Base-by-base conservation (phyloP, 208 protist species). In the Leishmania martiniquensis region DNA sequence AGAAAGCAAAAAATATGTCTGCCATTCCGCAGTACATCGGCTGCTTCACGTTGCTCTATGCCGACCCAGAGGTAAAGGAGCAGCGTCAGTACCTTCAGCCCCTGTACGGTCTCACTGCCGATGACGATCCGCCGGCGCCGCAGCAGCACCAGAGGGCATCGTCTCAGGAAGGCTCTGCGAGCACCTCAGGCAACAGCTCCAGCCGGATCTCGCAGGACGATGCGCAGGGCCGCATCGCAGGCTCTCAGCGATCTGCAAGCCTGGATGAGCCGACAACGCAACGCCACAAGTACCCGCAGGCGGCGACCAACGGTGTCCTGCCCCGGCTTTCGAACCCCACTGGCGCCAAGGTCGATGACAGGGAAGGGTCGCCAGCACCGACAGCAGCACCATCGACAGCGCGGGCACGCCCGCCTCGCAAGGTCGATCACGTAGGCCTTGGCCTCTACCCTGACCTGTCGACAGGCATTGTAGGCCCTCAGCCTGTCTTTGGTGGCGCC, bases 401-500 rank as follows among this genome's bases (percentile, higher is more conserved):
- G 15, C 20, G 22, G 2, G n/a, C 51, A 2, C 73, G 79, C 42
- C 72, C 79, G 15, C 73, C 72, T 1, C 80, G 80, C 25, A n/a
- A 1, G 4, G 54, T 84, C 32, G 34, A 84, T 42, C 75, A 55
- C 22, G 44, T 13, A 7, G 42, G 73, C 2, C 72, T 81, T 37
- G 42, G 72, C 29, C 76, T 85, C 44, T 85, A 77, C 72, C 62
- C 72, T 4, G 77, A 81, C 6, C 39, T 82, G 13, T 66, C 51
- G 32, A 49, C 76, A 1, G 76, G 52, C 2, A 73, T 76, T 32
- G 72, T 78, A n/a, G 81, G 81, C 1, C 81, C 81, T 29, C 81
- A 85, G 81, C 81, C 81, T 1, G 72, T 85, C 39, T 85, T 82
- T 69, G 81, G 81, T n/a, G 81, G 81, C n/a, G 74, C 60, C 22